These are phyloP conservation scores for Spathaspora passalidarum DNA, from an alignment of 805 yeast species.

Conservation along the genomic window DNA sequence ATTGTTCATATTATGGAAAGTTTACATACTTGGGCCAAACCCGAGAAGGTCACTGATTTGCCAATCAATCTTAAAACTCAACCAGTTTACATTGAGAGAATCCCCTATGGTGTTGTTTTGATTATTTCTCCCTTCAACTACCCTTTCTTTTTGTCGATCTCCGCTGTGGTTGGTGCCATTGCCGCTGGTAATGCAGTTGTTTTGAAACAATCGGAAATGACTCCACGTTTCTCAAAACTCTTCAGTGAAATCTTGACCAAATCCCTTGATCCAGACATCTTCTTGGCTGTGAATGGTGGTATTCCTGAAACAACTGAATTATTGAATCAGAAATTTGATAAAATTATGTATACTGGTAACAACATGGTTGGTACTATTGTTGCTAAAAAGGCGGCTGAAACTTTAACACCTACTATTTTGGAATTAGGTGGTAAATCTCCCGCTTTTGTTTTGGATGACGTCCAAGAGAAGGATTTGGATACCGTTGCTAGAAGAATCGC, in stretches of 20 bases:
- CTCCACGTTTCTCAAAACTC: conserved; percentile 58
- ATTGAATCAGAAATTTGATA: conserved; percentile 67
- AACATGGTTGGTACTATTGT: conserved; percentile 72
- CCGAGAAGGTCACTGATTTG: conserved; percentile 36
- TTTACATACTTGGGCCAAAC: conserved; percentile 60
- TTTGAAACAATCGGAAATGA: conserved; percentile 70
- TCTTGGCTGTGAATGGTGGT: conserved; percentile 71
- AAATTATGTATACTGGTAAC: conserved; percentile 85
- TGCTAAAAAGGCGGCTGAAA: conserved; percentile 79
- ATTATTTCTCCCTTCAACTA: conserved; percentile 80
- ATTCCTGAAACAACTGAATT: conserved; percentile 57
- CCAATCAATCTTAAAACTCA: conserved; percentile 33
- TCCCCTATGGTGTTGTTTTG: conserved; percentile 62
- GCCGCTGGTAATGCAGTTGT: conserved; percentile 84
- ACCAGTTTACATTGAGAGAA: conserved; percentile 32
- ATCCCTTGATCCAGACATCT: conserved; percentile 53
- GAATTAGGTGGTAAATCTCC: conserved; percentile 96
- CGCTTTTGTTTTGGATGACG: conserved; percentile 57
- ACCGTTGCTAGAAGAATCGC: conserved; percentile 57
- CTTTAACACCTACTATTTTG: conserved; percentile 72
- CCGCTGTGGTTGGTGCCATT: conserved; percentile 74
- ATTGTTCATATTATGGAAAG: conserved; percentile 55
- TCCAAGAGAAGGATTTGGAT: conserved; percentile 41
- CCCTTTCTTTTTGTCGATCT: conserved; percentile 62
- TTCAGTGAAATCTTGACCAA: conserved; percentile 53